phyloP scores from a whole-genome alignment of 1,139 yeast genomes.

The Candida sp. region DNA sequence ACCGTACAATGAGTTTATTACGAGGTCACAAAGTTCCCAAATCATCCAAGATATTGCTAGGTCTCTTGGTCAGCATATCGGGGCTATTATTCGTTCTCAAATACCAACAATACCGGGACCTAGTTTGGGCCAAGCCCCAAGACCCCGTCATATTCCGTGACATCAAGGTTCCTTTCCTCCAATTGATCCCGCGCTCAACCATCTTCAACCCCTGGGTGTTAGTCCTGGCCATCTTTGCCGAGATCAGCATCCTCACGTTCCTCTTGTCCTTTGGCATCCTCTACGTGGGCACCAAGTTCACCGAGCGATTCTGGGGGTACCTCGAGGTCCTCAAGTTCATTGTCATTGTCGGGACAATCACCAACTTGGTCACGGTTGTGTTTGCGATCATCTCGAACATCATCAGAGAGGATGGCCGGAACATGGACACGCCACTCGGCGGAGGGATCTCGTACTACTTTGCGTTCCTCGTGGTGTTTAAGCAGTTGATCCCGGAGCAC shows the following conservation, averaged over 20 bases:
- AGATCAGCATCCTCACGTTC: slow-evolving; percentile 57
- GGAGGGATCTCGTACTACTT: slow-evolving; percentile 77
- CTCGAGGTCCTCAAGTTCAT: slow-evolving; percentile 65
- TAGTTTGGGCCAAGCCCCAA: slow-evolving; percentile 15
- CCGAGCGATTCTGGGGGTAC: slow-evolving; percentile 62
- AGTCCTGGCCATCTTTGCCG: slow-evolving; percentile 74
- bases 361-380: slow-evolving; percentile 57
- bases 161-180: slow-evolving; percentile 63
- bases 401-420: slow-evolving; percentile 36
- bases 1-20: slow-evolving; percentile 12
- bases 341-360: slow-evolving; percentile 57
- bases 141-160: slow-evolving; percentile 28
- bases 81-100: slow-evolving; percentile 31
- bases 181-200: slow-evolving; percentile 69
- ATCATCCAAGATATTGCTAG: slow-evolving; percentile 33
- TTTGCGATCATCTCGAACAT: slow-evolving; percentile 45
- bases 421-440: slow-evolving; percentile 57
- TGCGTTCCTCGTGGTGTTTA: slow-evolving; percentile 84
- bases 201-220: slow-evolving; percentile 77
- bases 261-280: slow-evolving; percentile 53
- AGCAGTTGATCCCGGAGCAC: slow-evolving; percentile 91
- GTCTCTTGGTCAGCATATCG: slow-evolving; percentile 26
- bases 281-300: slow-evolving; percentile 53
- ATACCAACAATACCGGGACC: slow-evolving; percentile 32
- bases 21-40: slow-evolving; percentile 22